Conservation (phyloP, 345 rosid species). For the Sisymbrium altissimum region DNA sequence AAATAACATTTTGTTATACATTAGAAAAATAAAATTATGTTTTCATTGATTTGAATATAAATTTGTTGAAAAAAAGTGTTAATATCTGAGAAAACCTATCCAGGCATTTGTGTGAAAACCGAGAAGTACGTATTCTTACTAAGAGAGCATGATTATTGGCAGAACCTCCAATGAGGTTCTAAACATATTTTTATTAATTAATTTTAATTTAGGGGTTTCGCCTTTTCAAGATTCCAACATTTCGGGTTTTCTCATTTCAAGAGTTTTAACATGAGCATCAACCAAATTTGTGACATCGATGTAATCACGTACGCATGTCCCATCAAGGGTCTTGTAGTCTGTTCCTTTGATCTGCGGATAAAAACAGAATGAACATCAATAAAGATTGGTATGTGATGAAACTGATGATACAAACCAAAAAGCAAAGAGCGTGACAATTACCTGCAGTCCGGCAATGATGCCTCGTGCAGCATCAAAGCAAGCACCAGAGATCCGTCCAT, state of each 20-base stretch:
- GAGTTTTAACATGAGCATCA: slow-evolving; percentile 64
- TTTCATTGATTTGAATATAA: too few relatives aligned
- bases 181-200: too few relatives aligned
- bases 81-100: too few relatives aligned
- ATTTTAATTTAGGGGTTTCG: too few relatives aligned
- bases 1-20: too few relatives aligned
- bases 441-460: slow-evolving; percentile 51
- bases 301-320: slow-evolving; percentile 56
- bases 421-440: not conserved
- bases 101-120: too few relatives aligned
- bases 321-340: slow-evolving; percentile 55
- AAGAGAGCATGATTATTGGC: too few relatives aligned
- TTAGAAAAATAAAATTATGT: too few relatives aligned
- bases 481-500: slow-evolving; percentile 61
- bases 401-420: not conserved
- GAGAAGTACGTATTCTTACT: too few relatives aligned
- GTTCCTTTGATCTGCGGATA: slow-evolving; percentile 53
- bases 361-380: not conserved
- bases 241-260: slow-evolving; percentile 41
- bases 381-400: not conserved
- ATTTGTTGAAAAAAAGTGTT: too few relatives aligned
- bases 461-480: slow-evolving; percentile 68
- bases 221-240: slow-evolving; percentile 58
- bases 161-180: too few relatives aligned
- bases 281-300: slow-evolving; percentile 60